Evolutionary conservation across 495 filamentous ascomycete genomes (phyloP), one percentile per base, ranked within the genome.

Genomic region (Annulohypoxylon moriforme): DNA sequence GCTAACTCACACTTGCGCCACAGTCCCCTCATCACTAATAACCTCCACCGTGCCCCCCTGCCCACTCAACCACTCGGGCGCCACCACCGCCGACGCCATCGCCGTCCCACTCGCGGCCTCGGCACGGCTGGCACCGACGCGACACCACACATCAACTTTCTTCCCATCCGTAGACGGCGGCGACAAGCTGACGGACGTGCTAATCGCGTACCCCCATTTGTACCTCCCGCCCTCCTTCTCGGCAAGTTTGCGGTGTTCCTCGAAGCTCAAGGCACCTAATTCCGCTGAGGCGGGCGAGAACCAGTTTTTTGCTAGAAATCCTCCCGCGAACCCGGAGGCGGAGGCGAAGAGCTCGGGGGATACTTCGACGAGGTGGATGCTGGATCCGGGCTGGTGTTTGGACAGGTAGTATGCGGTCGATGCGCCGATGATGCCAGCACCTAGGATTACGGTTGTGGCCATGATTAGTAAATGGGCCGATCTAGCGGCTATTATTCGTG

Each of bases 381-480:
- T 81, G 10, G 84, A 79, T 3, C 84, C 78, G 16, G 81, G 78
- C 16, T 85, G 85, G 31, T 85, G 81, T 34, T 87, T 79, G 20
- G 87, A 87, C 47, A 93, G 85, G 75, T 93, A 93, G 78, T 91
- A 94, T 10, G 92, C 93, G 24, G 90, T 92, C n/a, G 91, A 90
- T 50, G 87, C 77, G 65, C 91, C 91, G 40, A 96, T 93, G 78
- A 96, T 94, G 57, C 93, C 92, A 55, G 87, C 86, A 53, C 93
- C 93, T 50, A 96, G 78, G 64, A 95, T 94, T 31, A 94, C 86
- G 18, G 89, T 94, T 38, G 75, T 72, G 34, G 76, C 33, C 79
- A 79, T 82, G 52, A 9, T 40, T 40, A n/a, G 9, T 24, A 4
- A 6, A 16, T 31, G 24, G 31, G 5, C 16, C 46, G 31, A 20